Evolutionary conservation across 176 grass and related monocot genomes (phyloP), one percentile per base, ranked within the genome.

Genomic region (Puya raimondii): DNA sequence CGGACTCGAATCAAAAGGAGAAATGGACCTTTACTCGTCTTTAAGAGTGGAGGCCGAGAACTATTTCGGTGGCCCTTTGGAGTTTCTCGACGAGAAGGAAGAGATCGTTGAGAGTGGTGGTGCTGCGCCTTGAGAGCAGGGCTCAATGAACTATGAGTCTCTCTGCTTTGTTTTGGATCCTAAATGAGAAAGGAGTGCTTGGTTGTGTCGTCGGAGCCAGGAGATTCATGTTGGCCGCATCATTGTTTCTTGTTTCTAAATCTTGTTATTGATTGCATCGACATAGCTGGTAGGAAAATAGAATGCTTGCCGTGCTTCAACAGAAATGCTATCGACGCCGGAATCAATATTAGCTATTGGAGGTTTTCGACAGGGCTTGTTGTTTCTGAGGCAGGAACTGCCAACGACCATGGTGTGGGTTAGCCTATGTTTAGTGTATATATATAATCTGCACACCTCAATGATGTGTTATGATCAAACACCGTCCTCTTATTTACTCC

Each of bases 1-100:
- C 73, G 81, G 81, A 64, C 76, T 96, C 68, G 74, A 96, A 70
- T 84, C 76, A 23, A 66, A 75, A 65, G 88, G 86, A 57, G 85
- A 81, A 69, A 77, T 61, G 58, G 79, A 81, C 57, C 80, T 96
- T 53, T 85, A 64, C 49, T 22, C 49, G 73, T 76, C 75, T 69
- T 18, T 87, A 72, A 83, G 70, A 54, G 64, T 81, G 51, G 86
- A 96, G 68, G 88, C 88, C 50, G 79, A 91, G 69, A 82, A 70
- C 53, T 72, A 80, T 64, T 84, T 75, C 33, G 88, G 84, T 21
- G 63, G n/a, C 29, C 73, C 64, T 21, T 64, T 86, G 70, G 78
- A 82, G 49, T 91, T 96, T 50, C 69, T 84, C 18, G 53, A 82
- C 50, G 70, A 83, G 21, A 61, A 49, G 52, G 84, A 72, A 71